A percentile compares a stretch with the other conserved stretches of the same genome.
These are phyloP conservation scores for Pezicula neosporulosa DNA, from an alignment of 2,329 filamentous ascomycete genomes.

Conservation along the genomic window DNA sequence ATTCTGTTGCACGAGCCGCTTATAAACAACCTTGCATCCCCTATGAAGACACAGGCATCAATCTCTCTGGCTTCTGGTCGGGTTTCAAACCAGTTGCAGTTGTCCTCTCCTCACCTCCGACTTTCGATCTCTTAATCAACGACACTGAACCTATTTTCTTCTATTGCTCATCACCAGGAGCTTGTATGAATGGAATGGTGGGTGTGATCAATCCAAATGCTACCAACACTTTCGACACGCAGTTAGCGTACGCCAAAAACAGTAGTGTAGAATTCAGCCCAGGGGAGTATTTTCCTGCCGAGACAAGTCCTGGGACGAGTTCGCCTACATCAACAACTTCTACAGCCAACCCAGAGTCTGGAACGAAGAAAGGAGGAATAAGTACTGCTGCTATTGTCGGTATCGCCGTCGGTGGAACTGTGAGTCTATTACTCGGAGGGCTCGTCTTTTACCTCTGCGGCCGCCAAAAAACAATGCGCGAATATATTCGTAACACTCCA, in stretches of 20 bases:
- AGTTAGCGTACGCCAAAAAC: conserved; percentile 43
- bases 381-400: conserved; percentile 52
- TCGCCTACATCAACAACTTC: conserved; percentile 25
- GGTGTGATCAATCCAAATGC: conserved; percentile 68
- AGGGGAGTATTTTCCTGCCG: conserved; percentile 50
- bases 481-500: too few species aligned
- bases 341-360: conserved; percentile 1
- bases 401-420: conserved; percentile 46
- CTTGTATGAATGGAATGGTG: conserved; percentile 70
- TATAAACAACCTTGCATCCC: conserved; percentile 59
- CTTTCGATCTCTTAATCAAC: conserved; percentile 47
- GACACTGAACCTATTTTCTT: conserved; percentile 63
- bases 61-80: conserved; percentile 50
- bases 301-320: conserved; percentile 27
- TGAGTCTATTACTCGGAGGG: conserved; percentile 39
- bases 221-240: conserved; percentile 43
- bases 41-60: conserved; percentile 47
- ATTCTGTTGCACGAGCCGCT: conserved; percentile 60
- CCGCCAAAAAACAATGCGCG: conserved; percentile 10
- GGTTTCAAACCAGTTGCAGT: conserved; percentile 44
- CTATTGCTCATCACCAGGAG: conserved; percentile 65
- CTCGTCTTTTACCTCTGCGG: conserved; percentile 46
- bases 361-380: too few species aligned
- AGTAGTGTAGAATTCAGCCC: conserved; percentile 52
- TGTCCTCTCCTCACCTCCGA: conserved; percentile 31